These are phyloP conservation scores for Colletotrichum acutatum DNA, from an alignment of 2,329 filamentous ascomycete species.

Conservation along the genomic window DNA sequence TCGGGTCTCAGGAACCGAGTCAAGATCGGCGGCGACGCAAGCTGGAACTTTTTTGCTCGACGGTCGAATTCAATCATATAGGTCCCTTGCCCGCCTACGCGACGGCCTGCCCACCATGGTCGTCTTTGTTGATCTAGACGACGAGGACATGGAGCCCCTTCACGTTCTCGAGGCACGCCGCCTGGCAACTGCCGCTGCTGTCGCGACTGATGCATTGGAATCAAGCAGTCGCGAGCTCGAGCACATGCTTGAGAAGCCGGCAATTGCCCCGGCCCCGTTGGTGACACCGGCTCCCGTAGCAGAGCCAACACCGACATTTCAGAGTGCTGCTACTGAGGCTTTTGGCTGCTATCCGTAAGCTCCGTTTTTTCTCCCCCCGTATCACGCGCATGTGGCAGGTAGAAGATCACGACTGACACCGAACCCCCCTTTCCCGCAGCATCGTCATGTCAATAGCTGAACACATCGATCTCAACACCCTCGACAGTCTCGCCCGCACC, in stretches of 20 bases:
- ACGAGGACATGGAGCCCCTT: constrained; percentile 37
- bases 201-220: constrained; percentile 23
- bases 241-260: constrained; percentile 3
- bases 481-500: constrained; percentile 84
- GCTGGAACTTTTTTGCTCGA: constrained; percentile 10
- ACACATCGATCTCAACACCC: constrained; percentile 85
- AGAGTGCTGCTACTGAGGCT: constrained; percentile 42
- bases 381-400: neutral
- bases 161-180: constrained; percentile 26
- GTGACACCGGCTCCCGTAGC: neutral
- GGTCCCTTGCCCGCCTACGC: neutral
- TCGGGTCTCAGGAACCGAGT: constrained; percentile 31
- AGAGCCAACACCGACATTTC: constrained; percentile 31
- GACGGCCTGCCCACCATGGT: constrained; percentile 27
- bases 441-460: constrained; percentile 80
- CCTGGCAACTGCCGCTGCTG: constrained; percentile 23
- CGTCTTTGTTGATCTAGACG: constrained; percentile 40
- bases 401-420: neutral
- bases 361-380: neutral
- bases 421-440: constrained; percentile 56
- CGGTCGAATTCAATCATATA: constrained; percentile 21
- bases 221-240: constrained; percentile 15
- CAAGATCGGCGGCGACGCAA: constrained; percentile 24
- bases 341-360: constrained; percentile 51
- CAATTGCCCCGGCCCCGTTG: neutral